Evolutionary conservation across 2,329 filamentous ascomycete genomes (phyloP).

Genomic region (Cercospora beticola): DNA sequence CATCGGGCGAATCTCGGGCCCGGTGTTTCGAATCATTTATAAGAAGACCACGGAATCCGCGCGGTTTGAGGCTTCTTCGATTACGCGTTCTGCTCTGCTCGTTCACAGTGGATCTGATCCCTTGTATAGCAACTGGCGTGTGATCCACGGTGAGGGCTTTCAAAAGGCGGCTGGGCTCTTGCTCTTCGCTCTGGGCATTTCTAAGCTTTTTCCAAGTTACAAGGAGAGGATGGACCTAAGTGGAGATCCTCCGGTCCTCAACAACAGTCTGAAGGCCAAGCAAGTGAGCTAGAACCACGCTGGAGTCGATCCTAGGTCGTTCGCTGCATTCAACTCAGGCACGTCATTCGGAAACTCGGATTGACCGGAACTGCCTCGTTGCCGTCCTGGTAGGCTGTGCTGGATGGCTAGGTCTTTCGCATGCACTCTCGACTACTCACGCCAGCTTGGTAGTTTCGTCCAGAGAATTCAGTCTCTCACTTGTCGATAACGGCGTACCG

Average conservation of each 20-base stretch:
- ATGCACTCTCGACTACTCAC: background rate
- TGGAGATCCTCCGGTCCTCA: background rate
- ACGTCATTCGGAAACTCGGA: background rate
- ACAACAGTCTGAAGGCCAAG: background rate
- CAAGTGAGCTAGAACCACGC: background rate
- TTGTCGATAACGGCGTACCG: background rate
- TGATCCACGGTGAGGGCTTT: no score
- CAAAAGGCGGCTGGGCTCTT: no score
- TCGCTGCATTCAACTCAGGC: background rate
- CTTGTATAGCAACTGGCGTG: no score
- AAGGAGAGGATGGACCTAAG: background rate
- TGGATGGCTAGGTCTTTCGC: background rate
- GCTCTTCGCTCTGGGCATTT: background rate
- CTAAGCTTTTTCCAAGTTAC: background rate
- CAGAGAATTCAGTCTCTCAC: background rate
- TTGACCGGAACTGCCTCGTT: background rate
- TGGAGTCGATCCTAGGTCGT: background rate
- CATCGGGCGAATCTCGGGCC: background rate
- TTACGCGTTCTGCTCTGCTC: background rate
- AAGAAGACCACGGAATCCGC: background rate
- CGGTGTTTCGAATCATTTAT: background rate
- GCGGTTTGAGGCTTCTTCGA: background rate
- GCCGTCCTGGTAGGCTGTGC: background rate
- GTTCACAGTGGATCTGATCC: no score
- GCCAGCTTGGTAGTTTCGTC: background rate